Evolutionary conservation across 1,284 basidiomycete species (phyloP).

Genomic region (Ustilago shanxiensis): DNA sequence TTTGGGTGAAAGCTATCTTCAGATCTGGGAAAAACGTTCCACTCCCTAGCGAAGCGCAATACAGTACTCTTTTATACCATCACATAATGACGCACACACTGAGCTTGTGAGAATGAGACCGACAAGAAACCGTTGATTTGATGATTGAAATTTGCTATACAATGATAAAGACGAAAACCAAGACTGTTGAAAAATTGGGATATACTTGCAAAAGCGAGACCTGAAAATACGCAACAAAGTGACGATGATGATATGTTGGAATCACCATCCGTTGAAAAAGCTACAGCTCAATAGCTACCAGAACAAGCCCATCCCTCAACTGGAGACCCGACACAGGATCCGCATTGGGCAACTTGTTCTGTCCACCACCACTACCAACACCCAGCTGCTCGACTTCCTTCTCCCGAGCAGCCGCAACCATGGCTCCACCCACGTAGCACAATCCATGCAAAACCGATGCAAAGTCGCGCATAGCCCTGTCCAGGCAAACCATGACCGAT

Average conservation of each 20-base stretch:
- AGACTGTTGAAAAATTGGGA: slow-evolving; percentile 39
- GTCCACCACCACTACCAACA: no score
- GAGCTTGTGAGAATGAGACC: background rate
- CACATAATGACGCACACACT: no score
- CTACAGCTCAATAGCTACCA: slow-evolving; percentile 49
- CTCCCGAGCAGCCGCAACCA: slow-evolving; percentile 41
- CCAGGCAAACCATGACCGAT: slow-evolving; percentile 58
- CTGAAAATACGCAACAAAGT: background rate
- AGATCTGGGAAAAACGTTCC: slow-evolving; percentile 47
- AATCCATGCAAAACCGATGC: slow-evolving; percentile 58
- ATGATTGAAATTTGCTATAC: slow-evolving; percentile 4
- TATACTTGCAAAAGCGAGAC: slow-evolving; percentile 20
- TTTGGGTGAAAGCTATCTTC: slow-evolving; percentile 92
- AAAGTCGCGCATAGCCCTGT: slow-evolving; percentile 51
- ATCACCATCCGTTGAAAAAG: slow-evolving; percentile 7
- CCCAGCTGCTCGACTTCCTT: background rate
- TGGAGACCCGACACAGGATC: slow-evolving; percentile 36
- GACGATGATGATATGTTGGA: slow-evolving; percentile 15
- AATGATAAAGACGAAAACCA: slow-evolving; percentile 24
- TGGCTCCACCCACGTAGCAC: slow-evolving; percentile 63
- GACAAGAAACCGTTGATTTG: slow-evolving; percentile 8
- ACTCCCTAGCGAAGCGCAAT: background rate
- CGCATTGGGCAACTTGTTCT: slow-evolving; percentile 14
- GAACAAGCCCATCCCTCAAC: slow-evolving; percentile 33
- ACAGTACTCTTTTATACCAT: no score